These are phyloP conservation scores for Annulohypoxylon stygium DNA, from an alignment of 495 filamentous ascomycete genomes.

Conservation along the genomic window DNA sequence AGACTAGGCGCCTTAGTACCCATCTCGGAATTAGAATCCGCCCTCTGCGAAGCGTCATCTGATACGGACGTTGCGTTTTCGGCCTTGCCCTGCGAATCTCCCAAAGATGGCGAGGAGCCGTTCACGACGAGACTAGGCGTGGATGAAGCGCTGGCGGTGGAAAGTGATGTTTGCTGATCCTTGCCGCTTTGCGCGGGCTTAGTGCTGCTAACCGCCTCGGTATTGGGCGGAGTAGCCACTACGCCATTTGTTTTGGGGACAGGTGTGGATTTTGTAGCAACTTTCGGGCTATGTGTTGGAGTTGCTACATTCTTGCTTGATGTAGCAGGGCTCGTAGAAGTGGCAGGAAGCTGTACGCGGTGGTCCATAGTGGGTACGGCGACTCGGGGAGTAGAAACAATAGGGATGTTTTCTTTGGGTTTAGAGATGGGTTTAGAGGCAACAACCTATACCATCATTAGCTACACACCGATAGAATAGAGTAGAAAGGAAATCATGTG, in stretches of 20 bases:
- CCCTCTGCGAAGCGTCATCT: conserved; percentile 64
- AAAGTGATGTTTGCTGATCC: conserved; percentile 50
- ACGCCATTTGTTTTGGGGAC: conserved; percentile 35
- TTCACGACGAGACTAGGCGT: conserved; percentile 65
- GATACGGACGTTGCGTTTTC: conserved; percentile 58
- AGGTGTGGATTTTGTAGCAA: conserved; percentile 41
- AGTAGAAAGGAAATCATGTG: conserved; percentile 1
- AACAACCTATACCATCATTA: conserved; percentile 60
- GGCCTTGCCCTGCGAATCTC: conserved; percentile 51
- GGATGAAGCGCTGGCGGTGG: conserved; percentile 43
- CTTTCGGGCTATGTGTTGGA: conserved; percentile 31
- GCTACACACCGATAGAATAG: conserved; percentile 1
- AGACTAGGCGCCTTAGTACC: conserved; percentile 87
- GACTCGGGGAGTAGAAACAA: conserved; percentile 49
- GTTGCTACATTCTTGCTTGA: conserved; percentile 27
- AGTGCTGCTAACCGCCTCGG: conserved; percentile 37
- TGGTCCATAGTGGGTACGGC: conserved; percentile 49
- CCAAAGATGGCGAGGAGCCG: conserved; percentile 56
- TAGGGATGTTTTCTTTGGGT: conserved; percentile 58
- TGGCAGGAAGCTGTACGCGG: conserved; percentile 39
- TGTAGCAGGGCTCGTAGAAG: conserved; percentile 20
- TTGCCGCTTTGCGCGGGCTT: conserved; percentile 56
- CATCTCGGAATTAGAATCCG: conserved; percentile 78
- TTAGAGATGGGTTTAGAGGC: conserved; percentile 67
- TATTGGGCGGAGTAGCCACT: conserved; percentile 12